Conservation (phyloP, 306 rosid species). For the Begonia fuchsioides region DNA sequence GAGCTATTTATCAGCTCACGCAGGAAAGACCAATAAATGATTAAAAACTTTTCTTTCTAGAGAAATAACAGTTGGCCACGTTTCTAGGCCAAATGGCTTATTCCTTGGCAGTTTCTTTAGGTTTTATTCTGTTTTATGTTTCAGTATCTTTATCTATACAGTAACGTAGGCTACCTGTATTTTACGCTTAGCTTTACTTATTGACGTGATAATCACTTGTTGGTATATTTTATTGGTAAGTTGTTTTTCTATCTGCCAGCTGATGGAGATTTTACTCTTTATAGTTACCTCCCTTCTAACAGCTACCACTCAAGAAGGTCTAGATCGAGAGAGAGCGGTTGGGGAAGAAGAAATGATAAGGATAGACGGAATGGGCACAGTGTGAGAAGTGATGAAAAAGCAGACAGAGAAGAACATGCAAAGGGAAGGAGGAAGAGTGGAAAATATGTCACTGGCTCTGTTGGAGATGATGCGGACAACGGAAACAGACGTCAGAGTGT, state of each 20-base stretch:
- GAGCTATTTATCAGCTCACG: too few species aligned
- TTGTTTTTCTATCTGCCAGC: neutral
- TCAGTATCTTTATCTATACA: too few species aligned
- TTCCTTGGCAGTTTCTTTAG: too few species aligned
- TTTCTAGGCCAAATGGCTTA: too few species aligned
- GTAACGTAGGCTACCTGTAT: too few species aligned
- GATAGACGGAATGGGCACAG: neutral
- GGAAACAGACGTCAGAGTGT: slow-evolving; percentile 14
- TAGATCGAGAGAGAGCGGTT: slow-evolving; percentile 36
- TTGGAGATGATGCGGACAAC: slow-evolving; percentile 31
- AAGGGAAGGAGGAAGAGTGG: slow-evolving; percentile 16
- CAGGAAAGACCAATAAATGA: too few species aligned
- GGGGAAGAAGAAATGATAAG: slow-evolving; percentile 25
- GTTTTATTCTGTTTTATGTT: too few species aligned
- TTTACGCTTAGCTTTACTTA: too few species aligned
- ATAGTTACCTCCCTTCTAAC: slow-evolving; percentile 11
- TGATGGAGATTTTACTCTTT: slow-evolving; percentile 2
- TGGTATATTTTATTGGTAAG: too few species aligned
- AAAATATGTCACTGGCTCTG: slow-evolving; percentile 25
- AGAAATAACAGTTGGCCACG: too few species aligned
- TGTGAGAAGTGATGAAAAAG: slow-evolving; percentile 16
- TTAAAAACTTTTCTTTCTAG: too few species aligned
- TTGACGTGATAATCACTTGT: too few species aligned
- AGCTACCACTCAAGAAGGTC: slow-evolving; percentile 44
- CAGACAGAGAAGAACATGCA: slow-evolving; percentile 10